Percentiles rank a stretch among this genome's conserved stretches.
Conservation (phyloP, 768 basidiomycete species). For the Suillus clintonianus region DNA sequence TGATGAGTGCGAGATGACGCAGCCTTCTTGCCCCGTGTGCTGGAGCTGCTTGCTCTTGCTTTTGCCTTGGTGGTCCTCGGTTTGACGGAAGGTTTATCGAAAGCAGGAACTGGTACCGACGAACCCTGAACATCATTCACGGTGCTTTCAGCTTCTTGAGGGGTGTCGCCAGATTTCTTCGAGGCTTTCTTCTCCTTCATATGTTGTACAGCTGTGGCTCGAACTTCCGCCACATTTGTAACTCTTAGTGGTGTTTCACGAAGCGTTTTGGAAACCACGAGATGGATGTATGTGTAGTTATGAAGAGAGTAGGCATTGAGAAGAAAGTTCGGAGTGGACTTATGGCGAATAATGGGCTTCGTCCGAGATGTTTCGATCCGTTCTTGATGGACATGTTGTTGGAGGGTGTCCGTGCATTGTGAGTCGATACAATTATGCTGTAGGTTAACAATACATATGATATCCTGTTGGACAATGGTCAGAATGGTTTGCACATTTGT, state of each 20-base stretch:
- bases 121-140: neutral
- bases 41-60: neutral
- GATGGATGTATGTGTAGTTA: neutral
- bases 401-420: neutral
- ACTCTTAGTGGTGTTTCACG: neutral
- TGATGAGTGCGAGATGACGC: too few relatives aligned
- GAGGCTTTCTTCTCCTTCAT: neutral
- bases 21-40: too few relatives aligned
- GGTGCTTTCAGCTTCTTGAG: neutral
- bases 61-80: neutral
- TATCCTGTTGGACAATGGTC: slow-evolving; percentile 7
- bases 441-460: slow-evolving; percentile 20
- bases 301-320: slow-evolving; percentile 11
- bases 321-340: slow-evolving; percentile 1
- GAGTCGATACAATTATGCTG: slow-evolving; percentile 18
- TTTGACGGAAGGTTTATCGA: neutral
- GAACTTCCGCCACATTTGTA: neutral
- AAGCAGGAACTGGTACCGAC: neutral
- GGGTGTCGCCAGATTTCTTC: neutral
- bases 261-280: neutral
- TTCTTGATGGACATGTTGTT: slow-evolving; percentile 10
- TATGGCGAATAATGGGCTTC: slow-evolving; percentile 3
- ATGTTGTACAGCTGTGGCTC: neutral
- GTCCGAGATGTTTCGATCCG: slow-evolving; percentile 7
- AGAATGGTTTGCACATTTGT: neutral